Evolutionary conservation across 257 asterid species (phyloP), one percentile per base, ranked within the genome.

Genomic region (Agastache rugosa): DNA sequence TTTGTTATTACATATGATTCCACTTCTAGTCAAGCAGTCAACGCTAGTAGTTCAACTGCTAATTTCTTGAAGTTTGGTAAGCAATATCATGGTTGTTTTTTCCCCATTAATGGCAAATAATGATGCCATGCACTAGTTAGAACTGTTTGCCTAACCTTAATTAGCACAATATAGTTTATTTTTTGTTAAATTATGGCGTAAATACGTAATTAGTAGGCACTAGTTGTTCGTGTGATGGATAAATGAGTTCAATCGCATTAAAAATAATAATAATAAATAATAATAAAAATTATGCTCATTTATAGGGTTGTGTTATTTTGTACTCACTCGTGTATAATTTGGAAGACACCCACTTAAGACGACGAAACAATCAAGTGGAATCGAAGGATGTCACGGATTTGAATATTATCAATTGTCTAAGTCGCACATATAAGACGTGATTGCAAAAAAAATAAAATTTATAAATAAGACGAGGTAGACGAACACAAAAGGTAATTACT

Each of bases 1-100:
- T 37, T 72, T 0, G 11, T 0, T 7, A 67, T 69, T 78, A 68
- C 81, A 75, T 78, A 74, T 53, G 76, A 65, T 61, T 53, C 72
- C 44, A 71, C 63, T 56, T 37, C 35, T 74, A 77, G 87, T 83
- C 87, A 74, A 83, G 58, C 77, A 80, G 85, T 77, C 77, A 83
- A 83, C 87, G 69, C 63, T 67, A 55, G 87, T 80, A 47, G 87
- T 72, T 83, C 73, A 83, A 68, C 87, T 74, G 85, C 87, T 74
- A 50, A 70, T 53, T 71, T 61, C 79, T 71, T 56, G 23, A 65
- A 45, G 79, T 83, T 83, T 50, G 87, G 83, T 83, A 71, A 83
- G 74, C 83, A 74, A 74, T 45, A 69, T 50, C 58, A 59, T 48
- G 59, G 16, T 15, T 2, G 14, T 10, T n/a, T 45, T 58, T 58